Percentiles rank a stretch among this genome's conserved stretches.
Evolutionary conservation across 2,329 filamentous ascomycete genomes (phyloP).

Genomic region (Pestalotiopsis sp.): DNA sequence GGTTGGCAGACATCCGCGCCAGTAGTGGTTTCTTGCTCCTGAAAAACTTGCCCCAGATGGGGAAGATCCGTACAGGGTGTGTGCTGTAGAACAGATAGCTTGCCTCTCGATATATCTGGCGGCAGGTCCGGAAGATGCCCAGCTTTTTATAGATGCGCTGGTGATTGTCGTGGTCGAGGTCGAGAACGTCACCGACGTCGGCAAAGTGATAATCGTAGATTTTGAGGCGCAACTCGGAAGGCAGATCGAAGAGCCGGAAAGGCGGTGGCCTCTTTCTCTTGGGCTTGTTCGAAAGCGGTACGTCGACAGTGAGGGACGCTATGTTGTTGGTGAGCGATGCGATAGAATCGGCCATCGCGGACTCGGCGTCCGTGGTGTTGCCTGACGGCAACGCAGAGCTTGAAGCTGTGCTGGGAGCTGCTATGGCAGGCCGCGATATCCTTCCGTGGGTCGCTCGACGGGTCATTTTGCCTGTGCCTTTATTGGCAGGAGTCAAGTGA

Average conservation of each 20-base stretch:
- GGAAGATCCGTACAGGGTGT: constrained; percentile 68
- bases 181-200: constrained; percentile 56
- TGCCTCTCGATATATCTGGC: constrained; percentile 64
- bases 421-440: constrained; percentile 33
- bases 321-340: constrained; percentile 45
- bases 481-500: not conserved
- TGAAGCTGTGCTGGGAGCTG: constrained; percentile 32
- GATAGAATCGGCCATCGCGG: constrained; percentile 30
- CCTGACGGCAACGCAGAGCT: constrained; percentile 41
- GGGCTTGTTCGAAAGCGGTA: constrained; percentile 28
- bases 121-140: constrained; percentile 62
- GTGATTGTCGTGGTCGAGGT: constrained; percentile 70
- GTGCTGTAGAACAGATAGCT: constrained; percentile 68
- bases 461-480: constrained; percentile 23
- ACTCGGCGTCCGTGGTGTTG: constrained; percentile 40
- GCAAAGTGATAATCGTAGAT: constrained; percentile 69
- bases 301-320: constrained; percentile 46
- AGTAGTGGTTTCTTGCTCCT: constrained; percentile 75
- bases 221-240: constrained; percentile 69
- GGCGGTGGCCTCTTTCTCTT: constrained; percentile 41
- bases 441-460: constrained; percentile 31
- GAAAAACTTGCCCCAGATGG: constrained; percentile 67
- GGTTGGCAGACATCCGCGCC: constrained; percentile 63
- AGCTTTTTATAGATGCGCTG: constrained; percentile 63
- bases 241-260: constrained; percentile 70